Base-by-base conservation (phyloP, 768 basidiomycete species). In the Scleroderma citrinum region DNA sequence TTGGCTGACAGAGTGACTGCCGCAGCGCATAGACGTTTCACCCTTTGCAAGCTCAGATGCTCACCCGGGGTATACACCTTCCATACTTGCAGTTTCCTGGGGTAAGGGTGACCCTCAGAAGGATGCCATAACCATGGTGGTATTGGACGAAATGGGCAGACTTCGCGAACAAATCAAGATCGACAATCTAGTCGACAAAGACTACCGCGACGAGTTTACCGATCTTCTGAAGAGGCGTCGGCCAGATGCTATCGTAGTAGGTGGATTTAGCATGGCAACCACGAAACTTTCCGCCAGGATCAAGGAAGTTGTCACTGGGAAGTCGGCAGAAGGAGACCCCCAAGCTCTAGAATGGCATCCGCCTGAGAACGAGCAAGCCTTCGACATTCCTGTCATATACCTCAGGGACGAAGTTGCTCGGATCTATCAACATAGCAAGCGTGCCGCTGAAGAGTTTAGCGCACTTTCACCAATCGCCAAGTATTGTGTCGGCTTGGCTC, bases 31-130 rank as follows among this genome's bases (percentile, higher is more conserved):
- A 56, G 85, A 94, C 61, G 81, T 87, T 8, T 86, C 85, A 6
- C 89, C 94, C 1, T 93, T 80, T 58, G 62, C 69, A 21, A 78
- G 78, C 5, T 67, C 73, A 1, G 76, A 77, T 7, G 80, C 87
- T 70, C 82, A 80, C 48, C 69, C 75, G 46, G 92, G 89, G 12
- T 81, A 90, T 60, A 71, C 78, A 35, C 68, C 93, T 42, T 76
- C 84, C 19, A 92, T 98, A 19, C 76, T 99, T 36, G 90, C 94
- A 3, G 67, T 95, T 49, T 95, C 94, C 7, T 93, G 92, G 84
- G 96, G 96, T 32, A 86, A 89, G 68, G 96, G 96, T 32, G 93
- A 96, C 58, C 90, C 92, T 34, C 83, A 86, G 59, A 88, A 87
- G 59, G 95, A 99, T 65, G 83, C 85, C 7, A 87, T 97, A 47